A percentile compares a stretch with the other conserved stretches of the same genome.
These are phyloP conservation scores for Penicillium thymicola DNA, from an alignment of 2,329 filamentous ascomycete genomes.

Conservation along the genomic window DNA sequence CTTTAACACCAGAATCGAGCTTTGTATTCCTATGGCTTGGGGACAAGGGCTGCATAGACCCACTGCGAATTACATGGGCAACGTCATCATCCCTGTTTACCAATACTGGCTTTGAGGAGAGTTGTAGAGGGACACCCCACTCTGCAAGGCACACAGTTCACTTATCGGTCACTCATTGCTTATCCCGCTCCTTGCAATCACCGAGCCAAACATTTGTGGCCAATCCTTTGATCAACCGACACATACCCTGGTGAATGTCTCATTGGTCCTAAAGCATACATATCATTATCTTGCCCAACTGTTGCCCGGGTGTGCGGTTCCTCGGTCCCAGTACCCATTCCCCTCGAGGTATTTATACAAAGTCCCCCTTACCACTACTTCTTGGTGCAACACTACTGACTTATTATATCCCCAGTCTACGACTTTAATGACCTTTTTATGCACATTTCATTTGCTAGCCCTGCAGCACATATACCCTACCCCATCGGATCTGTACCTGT, in stretches of 20 bases:
- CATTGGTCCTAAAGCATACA: neutral
- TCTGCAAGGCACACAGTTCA: neutral
- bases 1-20: neutral
- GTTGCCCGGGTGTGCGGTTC: slow-evolving; percentile 7
- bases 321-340: neutral
- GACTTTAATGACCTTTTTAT: slow-evolving; percentile 27
- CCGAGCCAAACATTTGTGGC: neutral
- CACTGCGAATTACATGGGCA: too few relatives aligned
- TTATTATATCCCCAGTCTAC: slow-evolving; percentile 6
- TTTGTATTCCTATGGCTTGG: neutral
- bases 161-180: neutral
- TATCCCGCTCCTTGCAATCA: neutral
- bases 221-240: neutral
- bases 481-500: slow-evolving; percentile 13
- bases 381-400: slow-evolving; percentile 3
- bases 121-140: slow-evolving; percentile 4
- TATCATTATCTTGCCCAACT: neutral
- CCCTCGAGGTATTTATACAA: slow-evolving; percentile 17
- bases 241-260: slow-evolving; percentile 4
- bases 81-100: neutral
- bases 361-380: neutral
- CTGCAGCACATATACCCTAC: slow-evolving; percentile 26
- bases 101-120: neutral
- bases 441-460: slow-evolving; percentile 17
- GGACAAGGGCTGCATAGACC: neutral